Percentiles rank a stretch among this genome's conserved stretches.
Evolutionary conservation across 2,329 filamentous ascomycete genomes (phyloP).

Genomic region (Endocalyx cinctus): DNA sequence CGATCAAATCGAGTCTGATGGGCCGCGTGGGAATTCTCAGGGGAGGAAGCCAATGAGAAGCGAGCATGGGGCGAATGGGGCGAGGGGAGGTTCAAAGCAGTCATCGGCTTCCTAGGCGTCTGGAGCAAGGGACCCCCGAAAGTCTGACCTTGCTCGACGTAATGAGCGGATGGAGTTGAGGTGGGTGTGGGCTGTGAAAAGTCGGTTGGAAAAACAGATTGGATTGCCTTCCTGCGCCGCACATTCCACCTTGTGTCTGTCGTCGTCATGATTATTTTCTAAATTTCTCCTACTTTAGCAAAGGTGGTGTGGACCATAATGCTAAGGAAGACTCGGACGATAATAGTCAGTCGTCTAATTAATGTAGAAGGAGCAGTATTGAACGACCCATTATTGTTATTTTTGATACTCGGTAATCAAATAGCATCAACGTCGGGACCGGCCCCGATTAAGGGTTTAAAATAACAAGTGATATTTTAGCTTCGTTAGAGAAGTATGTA

Average conservation of each 20-base stretch:
- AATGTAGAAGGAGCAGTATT: no score
- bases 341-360: no score
- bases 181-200: conserved; percentile 45
- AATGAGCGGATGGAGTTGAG: conserved; percentile 32
- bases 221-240: conserved; percentile 46
- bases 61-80: no score
- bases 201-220: conserved; percentile 52
- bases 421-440: no score
- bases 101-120: conserved; percentile 5
- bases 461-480: no score
- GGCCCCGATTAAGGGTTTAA: no score
- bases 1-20: conserved; percentile 56
- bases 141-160: conserved; percentile 37
- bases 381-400: no score
- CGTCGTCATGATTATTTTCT: conserved; percentile 22
- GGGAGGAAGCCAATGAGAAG: conserved; percentile 11
- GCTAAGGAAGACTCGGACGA: no score
- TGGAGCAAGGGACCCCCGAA: conserved; percentile 38
- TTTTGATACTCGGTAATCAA: no score
- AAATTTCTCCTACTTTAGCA: not conserved
- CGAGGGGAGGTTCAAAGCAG: no score
- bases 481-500: no score
- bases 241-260: conserved; percentile 40
- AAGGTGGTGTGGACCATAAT: no score
- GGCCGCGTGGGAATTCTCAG: conserved; percentile 26